phyloP scores from a whole-genome alignment of 2,329 filamentous ascomycete genomes.

The Pseudogymnoascus sp. region DNA sequence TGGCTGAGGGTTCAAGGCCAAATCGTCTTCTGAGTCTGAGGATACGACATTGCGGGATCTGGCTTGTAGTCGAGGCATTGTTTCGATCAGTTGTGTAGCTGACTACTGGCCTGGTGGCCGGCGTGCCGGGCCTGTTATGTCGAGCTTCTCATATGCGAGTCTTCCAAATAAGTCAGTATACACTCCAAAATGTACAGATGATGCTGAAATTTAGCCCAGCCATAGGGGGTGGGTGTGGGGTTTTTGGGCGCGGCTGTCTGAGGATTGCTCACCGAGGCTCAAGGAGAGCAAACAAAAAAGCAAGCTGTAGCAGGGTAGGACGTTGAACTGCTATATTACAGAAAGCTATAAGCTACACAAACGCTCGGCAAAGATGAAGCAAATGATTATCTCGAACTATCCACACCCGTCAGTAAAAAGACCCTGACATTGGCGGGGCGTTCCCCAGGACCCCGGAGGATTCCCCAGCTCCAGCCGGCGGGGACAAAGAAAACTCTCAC shows the following conservation, averaged over 20 bases:
- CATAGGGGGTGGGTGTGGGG: background rate
- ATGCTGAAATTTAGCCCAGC: background rate
- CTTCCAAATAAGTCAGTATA: background rate
- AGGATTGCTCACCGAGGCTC: background rate
- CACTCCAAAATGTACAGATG: background rate
- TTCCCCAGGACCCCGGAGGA: background rate
- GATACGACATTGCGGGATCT: background rate
- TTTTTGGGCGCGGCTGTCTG: background rate
- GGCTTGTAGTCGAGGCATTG: background rate
- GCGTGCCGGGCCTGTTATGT: background rate
- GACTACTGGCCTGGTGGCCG: background rate
- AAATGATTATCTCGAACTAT: background rate
- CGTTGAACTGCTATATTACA: background rate
- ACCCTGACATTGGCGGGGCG: background rate
- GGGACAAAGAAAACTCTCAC: conserved; percentile 1
- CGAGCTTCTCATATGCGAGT: background rate
- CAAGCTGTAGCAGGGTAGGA: background rate
- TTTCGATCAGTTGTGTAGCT: background rate
- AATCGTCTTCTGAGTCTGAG: conserved; percentile 3
- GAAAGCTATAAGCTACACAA: background rate
- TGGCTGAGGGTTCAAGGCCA: background rate
- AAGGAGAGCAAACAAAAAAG: background rate
- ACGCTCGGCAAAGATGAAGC: background rate
- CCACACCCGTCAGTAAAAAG: background rate
- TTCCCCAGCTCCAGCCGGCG: background rate